Conservation (phyloP, 768 basidiomycete genomes). For the Grammothele lineata region DNA sequence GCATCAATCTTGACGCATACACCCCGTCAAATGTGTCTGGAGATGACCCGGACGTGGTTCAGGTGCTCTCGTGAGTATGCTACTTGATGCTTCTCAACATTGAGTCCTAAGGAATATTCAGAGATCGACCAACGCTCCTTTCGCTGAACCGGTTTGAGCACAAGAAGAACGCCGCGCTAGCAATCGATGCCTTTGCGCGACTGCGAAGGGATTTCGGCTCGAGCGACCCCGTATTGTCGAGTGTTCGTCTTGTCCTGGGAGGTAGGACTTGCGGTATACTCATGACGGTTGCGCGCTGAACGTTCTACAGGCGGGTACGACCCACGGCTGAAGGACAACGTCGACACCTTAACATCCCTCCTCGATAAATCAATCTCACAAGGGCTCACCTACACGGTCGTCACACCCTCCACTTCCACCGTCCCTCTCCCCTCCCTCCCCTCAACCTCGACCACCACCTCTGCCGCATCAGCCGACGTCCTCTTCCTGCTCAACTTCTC, state of each 20-base stretch:
- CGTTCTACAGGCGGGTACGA: conserved; percentile 77
- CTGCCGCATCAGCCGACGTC: conserved; percentile 46
- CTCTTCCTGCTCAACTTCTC: conserved; percentile 93
- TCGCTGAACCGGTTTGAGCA: conserved; percentile 94
- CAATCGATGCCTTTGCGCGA: conserved; percentile 71
- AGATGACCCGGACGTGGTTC: conserved; percentile 46
- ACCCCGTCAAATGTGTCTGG: conserved; percentile 34
- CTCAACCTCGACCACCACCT: conserved; percentile 22
- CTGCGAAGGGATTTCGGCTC: conserved; percentile 33
- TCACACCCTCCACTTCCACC: conserved; percentile 43
- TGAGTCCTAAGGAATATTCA: conserved; percentile 22
- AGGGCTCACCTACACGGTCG: conserved; percentile 55
- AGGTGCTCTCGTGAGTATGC: conserved; percentile 55
- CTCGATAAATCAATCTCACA: conserved; percentile 52
- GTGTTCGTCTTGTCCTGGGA: conserved; percentile 72
- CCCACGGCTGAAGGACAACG: conserved; percentile 80
- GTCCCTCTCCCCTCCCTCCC: conserved; percentile 38
- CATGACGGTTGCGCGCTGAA: no score
- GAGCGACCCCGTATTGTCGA: conserved; percentile 17
- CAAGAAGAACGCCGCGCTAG: conserved; percentile 89
- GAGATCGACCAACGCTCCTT: conserved; percentile 67
- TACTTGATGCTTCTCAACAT: not conserved
- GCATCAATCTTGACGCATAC: conserved; percentile 82
- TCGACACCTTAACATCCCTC: conserved; percentile 59
- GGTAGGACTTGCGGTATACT: conserved; percentile 37